Evolutionary conservation across 176 grass and related monocot species (phyloP).

Genomic region (Ampelocalamus luodianensis): DNA sequence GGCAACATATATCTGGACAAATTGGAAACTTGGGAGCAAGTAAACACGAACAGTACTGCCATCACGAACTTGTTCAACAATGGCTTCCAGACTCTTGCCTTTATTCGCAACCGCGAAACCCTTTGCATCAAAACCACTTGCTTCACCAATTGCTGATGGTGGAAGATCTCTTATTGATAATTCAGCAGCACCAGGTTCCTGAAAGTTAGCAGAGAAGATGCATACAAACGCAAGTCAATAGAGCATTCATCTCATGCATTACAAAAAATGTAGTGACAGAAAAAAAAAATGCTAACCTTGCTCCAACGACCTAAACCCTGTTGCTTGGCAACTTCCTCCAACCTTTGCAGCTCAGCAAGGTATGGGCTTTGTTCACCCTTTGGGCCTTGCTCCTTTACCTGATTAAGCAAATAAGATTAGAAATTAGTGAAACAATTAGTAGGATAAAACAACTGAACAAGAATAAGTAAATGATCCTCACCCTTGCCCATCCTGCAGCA

Average conservation of each 20-base stretch:
- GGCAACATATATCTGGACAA: slow-evolving; percentile 95
- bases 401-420: slow-evolving; percentile 32
- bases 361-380: slow-evolving; percentile 77
- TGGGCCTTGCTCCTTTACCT: slow-evolving; percentile 84
- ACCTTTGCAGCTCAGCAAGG: slow-evolving; percentile 62
- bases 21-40: slow-evolving; percentile 88
- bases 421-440: slow-evolving; percentile 23
- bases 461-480: slow-evolving; percentile 24
- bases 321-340: slow-evolving; percentile 90
- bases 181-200: slow-evolving; percentile 84
- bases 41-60: slow-evolving; percentile 92
- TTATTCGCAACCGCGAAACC: slow-evolving; percentile 76
- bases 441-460: background rate
- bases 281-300: slow-evolving; percentile 60
- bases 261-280: slow-evolving; percentile 13
- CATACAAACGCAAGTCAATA: slow-evolving; percentile 14
- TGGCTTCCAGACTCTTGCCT: slow-evolving; percentile 86
- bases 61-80: slow-evolving; percentile 96
- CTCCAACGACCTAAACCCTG: slow-evolving; percentile 93
- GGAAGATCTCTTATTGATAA: slow-evolving; percentile 87
- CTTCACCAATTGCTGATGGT: slow-evolving; percentile 93
- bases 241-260: slow-evolving; percentile 25
- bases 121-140: slow-evolving; percentile 90
- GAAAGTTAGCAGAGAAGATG: slow-evolving; percentile 43
- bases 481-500: slow-evolving; percentile 93